Conservation (phyloP, 345 rosid genomes). For the Tarenaya hassleriana region DNA sequence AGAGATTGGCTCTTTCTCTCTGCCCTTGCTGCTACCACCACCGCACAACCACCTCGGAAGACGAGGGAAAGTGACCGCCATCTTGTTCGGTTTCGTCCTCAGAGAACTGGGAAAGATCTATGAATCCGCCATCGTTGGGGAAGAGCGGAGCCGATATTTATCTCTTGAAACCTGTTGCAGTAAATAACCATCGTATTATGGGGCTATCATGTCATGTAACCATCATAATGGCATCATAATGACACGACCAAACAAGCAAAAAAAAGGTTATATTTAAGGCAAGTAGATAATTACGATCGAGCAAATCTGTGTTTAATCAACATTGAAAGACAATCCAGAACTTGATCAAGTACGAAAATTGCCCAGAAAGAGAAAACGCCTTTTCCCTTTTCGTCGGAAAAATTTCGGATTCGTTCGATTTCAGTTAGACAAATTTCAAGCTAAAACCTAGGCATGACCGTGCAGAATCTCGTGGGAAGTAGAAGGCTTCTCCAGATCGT, state of each 20-base stretch:
- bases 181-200: constrained; percentile 13
- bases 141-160: not conserved
- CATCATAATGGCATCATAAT: constrained; percentile 17
- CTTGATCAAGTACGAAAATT: constrained; percentile 10
- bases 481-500: no score
- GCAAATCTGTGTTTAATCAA: constrained; percentile 19
- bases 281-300: not conserved
- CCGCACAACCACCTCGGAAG: constrained; percentile 48
- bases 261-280: not conserved
- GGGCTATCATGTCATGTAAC: not conserved
- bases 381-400: not conserved
- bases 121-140: constrained; percentile 22
- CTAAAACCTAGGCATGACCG: not conserved
- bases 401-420: not conserved
- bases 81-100: not conserved
- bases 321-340: constrained; percentile 8
- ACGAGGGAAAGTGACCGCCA: constrained; percentile 34
- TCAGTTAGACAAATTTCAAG: constrained; percentile 5
- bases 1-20: constrained; percentile 42
- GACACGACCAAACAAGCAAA: constrained; percentile 20
- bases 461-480: no score
- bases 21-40: constrained; percentile 32
- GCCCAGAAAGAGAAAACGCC: not conserved
- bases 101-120: constrained; percentile 6
- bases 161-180: constrained; percentile 20